phyloP scores from a whole-genome alignment of 1,284 basidiomycete species.

The Phylloboletellus chloephorus region DNA sequence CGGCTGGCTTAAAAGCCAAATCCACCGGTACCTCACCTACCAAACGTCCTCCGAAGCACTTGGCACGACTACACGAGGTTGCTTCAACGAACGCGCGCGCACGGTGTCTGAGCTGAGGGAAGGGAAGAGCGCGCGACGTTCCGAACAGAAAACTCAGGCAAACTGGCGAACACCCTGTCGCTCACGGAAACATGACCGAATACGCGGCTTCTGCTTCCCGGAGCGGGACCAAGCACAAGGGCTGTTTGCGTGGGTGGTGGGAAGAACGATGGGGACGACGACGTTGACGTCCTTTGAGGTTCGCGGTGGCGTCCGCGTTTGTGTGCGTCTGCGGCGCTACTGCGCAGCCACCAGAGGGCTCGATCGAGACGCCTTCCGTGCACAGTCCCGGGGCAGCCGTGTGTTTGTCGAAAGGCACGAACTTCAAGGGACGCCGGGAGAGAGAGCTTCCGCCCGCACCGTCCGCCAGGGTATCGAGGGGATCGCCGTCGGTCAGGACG shows the following conservation, averaged over 20 bases:
- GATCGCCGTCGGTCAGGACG: constrained; percentile 26
- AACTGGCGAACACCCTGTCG: not conserved
- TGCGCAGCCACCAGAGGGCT: not conserved
- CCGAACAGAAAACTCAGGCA: too few relatives aligned
- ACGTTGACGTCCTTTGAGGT: not conserved
- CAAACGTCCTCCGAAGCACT: too few relatives aligned
- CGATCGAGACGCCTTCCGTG: not conserved
- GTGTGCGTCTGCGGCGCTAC: not conserved
- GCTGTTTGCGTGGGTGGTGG: constrained; percentile 7
- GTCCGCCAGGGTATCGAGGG: constrained; percentile 16
- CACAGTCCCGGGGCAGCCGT: not conserved
- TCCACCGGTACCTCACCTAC: too few relatives aligned
- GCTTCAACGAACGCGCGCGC: too few relatives aligned
- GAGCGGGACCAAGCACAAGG: constrained; percentile 25
- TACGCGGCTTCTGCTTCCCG: constrained; percentile 29
- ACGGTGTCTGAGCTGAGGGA: too few relatives aligned
- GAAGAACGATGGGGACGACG: not conserved
- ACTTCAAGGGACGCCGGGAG: constrained; percentile 24
- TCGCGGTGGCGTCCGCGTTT: not conserved
- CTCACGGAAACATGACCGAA: constrained; percentile 27
- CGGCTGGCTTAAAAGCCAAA: too few relatives aligned
- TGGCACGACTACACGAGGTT: too few relatives aligned
- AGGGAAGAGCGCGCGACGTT: too few relatives aligned
- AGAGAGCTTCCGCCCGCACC: constrained; percentile 6
- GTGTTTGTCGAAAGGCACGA: constrained; percentile 25